Base-by-base conservation (phyloP, 371 early-diverging fungal species). In the Mucor mucedo region DNA sequence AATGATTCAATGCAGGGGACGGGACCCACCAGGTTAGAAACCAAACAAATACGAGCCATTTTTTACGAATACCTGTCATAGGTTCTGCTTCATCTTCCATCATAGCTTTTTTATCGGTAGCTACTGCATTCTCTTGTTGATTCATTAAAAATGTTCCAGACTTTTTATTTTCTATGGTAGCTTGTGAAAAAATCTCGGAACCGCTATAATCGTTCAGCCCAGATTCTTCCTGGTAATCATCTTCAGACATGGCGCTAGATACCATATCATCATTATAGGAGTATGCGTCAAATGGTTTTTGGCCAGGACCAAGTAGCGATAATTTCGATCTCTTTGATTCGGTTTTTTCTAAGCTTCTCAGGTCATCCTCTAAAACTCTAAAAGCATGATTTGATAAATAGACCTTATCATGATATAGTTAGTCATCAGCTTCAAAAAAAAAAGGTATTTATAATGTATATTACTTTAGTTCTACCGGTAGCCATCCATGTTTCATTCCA, bases 21-120 rank as follows among this genome's bases (percentile, higher is more conserved):
- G 93, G 93, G 11, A 92, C 80, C 89, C 92, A 94, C 89, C 90
- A 93, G 2, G 97, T 96, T 21, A 91, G 66, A 7, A 75, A 56
- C 90, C 91, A 94, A 1, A 92, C 91, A 70, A 87, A 75, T 40
- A 78, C 72, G 9, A 95, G 73, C 97, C 97, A 96, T 68, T 84
- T 78, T 21, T 70, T 68, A 58, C 88, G 76, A 4, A 75, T 80
- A 40, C 68, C 30, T 16, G 73, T 30, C 75, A 48, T 8, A 2
- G 66, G 41, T 72, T 70, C 52, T 11, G 72, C 47, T 2, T 78
- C 79, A 2, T 78, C 80, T 13, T 76, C 78, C 2, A 77, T 73
- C 10, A 75, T 73, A 29, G 28, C 57, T 41, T 50, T 13, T 5
- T 53, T 45, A 11, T 49, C 50, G 2, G 10, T 40, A 14, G 33